A percentile compares a stretch with the other conserved stretches of the same genome.
Conservation (phyloP, 129 eudicot species). For the Lonicera japonica region DNA sequence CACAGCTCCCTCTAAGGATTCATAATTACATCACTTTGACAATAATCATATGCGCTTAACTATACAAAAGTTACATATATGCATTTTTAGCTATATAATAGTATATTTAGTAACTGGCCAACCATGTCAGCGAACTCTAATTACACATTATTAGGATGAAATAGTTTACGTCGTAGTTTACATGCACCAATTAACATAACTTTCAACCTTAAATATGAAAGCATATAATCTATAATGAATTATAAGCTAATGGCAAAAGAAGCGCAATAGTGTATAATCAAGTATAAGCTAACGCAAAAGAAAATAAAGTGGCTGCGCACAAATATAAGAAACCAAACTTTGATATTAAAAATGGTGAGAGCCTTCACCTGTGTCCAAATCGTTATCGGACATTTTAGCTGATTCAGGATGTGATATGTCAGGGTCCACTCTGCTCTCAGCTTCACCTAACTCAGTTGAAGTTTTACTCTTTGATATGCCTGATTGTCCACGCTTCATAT, state of each 20-base stretch:
- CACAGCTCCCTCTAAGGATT: not conserved
- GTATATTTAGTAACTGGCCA: too few species aligned
- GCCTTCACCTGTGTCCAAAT: slow-evolving; percentile 39
- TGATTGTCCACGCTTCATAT: slow-evolving; percentile 39
- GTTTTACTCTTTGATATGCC: slow-evolving; percentile 25
- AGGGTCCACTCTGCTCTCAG: slow-evolving; percentile 27
- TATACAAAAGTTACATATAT: too few species aligned
- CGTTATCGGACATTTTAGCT: slow-evolving; percentile 24
- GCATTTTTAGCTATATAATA: too few species aligned
- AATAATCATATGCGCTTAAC: not conserved
- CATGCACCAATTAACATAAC: too few species aligned
- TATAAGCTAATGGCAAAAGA: not conserved
- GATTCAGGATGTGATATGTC: slow-evolving; percentile 25
- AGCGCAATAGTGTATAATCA: too few species aligned
- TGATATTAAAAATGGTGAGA: not conserved
- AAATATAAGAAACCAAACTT: too few species aligned
- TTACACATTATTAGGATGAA: too few species aligned
- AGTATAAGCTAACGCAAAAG: too few species aligned
- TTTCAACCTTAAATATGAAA: not conserved
- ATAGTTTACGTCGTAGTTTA: too few species aligned
- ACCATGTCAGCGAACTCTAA: too few species aligned
- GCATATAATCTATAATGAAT: too few species aligned
- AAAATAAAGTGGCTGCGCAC: not conserved
- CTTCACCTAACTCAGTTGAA: slow-evolving; percentile 25
- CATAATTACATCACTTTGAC: too few species aligned